Evolutionary conservation across 306 rosid genomes (phyloP).

Genomic region (Fragaria iinumae): DNA sequence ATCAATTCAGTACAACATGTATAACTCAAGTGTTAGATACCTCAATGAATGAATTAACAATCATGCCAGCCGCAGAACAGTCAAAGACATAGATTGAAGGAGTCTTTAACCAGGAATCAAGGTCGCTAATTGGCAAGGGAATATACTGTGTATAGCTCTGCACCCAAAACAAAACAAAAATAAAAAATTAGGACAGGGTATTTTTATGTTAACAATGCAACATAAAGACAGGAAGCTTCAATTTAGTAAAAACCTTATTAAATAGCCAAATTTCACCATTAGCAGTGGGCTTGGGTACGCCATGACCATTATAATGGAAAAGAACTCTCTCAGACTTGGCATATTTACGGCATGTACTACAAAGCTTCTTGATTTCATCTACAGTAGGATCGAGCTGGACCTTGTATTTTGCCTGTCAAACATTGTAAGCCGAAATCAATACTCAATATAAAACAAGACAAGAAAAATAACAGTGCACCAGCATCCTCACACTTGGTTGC

Average conservation of each 20-base stretch:
- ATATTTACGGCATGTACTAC: conserved; percentile 76
- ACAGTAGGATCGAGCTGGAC: conserved; percentile 93
- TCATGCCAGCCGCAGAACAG: conserved; percentile 95
- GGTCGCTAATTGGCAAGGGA: conserved; percentile 84
- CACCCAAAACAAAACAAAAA: conserved; percentile 18
- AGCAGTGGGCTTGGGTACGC: conserved; percentile 95
- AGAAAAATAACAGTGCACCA: conserved; percentile 18
- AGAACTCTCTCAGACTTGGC: conserved; percentile 94
- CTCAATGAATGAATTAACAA: conserved; percentile 80
- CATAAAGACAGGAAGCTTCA: conserved; percentile 8
- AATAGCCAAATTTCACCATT: conserved; percentile 99
- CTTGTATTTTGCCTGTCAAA: conserved; percentile 80
- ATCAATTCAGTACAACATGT: neutral
- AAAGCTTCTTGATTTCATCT: conserved; percentile 98
- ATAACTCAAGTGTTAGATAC: conserved; percentile 32
- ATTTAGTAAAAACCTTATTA: conserved; percentile 64
- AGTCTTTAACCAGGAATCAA: conserved; percentile 98
- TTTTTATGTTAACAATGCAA: neutral
- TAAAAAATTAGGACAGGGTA: conserved; percentile 12
- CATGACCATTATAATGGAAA: conserved; percentile 98
- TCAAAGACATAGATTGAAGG: conserved; percentile 97
- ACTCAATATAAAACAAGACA: conserved; percentile 25
- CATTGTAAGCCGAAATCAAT: conserved; percentile 32
- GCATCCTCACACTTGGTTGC: conserved; percentile 48
- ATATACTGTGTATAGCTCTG: conserved; percentile 99